phyloP scores from a whole-genome alignment of 163 green algal genomes.

The Chlorella variabilis region DNA sequence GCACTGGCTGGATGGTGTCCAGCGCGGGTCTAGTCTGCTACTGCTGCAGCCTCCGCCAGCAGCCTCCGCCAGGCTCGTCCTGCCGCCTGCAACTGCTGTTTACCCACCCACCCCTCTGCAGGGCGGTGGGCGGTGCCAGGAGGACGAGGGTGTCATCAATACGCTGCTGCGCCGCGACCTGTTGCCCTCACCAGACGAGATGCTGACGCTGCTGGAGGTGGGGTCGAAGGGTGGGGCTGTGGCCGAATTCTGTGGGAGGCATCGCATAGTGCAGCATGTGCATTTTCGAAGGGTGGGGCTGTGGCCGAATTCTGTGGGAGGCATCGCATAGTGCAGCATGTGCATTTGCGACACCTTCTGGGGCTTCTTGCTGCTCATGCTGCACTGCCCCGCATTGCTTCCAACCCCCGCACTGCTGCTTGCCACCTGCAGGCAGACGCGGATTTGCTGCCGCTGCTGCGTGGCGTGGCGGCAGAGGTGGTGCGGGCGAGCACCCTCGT shows the following conservation, averaged over 20 bases:
- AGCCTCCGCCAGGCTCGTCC: no score
- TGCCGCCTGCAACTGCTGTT: no score
- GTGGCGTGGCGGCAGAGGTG: not conserved
- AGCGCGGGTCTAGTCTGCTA: no score
- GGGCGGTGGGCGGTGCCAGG: not conserved
- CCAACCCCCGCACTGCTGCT: no score
- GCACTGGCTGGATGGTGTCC: no score
- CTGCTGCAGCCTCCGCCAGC: not conserved
- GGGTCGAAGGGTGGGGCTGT: not conserved
- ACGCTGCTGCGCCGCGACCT: not conserved
- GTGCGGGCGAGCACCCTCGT: not conserved
- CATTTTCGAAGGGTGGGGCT: not conserved
- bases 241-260: no score
- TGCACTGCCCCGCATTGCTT: no score
- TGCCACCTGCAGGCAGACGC: not conserved
- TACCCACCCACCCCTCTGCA: no score
- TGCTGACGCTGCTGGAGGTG: slow-evolving; percentile 4
- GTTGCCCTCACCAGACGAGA: not conserved
- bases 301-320: no score
- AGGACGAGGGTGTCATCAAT: not conserved
- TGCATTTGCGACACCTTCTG: not conserved
- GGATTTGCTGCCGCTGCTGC: not conserved
- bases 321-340: no score
- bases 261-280: no score
- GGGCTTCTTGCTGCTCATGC: not conserved